phyloP scores from a whole-genome alignment of 208 protist genomes.

The Acanthamoeba lenticulata region DNA sequence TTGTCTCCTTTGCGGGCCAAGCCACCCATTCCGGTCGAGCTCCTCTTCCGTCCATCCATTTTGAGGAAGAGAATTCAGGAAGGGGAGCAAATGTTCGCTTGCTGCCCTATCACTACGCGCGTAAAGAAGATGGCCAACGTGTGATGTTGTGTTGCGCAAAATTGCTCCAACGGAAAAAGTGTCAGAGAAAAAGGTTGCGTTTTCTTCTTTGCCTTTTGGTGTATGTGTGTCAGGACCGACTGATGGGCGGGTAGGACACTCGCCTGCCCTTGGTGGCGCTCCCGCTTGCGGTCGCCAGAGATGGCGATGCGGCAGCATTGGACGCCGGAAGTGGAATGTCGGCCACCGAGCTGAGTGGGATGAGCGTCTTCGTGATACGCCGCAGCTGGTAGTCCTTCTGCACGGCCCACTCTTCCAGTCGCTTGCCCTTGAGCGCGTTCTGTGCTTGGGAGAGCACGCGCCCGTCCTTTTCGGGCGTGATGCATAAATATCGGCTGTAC shows the following conservation, averaged over 20 bases:
- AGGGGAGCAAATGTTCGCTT: not conserved
- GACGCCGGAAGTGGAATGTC: not conserved
- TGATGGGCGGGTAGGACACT: not conserved
- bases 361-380: not conserved
- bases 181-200: not conserved
- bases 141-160: too few relatives aligned
- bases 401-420: not conserved
- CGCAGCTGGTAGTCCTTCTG: conserved; percentile 1
- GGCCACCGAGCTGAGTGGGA: not conserved
- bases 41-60: not conserved
- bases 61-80: not conserved
- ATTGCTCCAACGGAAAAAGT: not conserved
- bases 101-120: not conserved
- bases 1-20: not conserved
- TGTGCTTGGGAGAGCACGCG: not conserved
- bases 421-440: not conserved
- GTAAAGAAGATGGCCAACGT: too few relatives aligned
- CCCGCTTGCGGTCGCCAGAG: not conserved
- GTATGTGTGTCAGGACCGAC: too few relatives aligned
- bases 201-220: too few relatives aligned
- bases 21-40: not conserved
- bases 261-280: not conserved
- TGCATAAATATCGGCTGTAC: not conserved
- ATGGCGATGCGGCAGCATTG: not conserved
- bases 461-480: not conserved